Evolutionary conservation across 1,284 basidiomycete species (phyloP).

Genomic region (Melanopsichium pennsylvanicum): DNA sequence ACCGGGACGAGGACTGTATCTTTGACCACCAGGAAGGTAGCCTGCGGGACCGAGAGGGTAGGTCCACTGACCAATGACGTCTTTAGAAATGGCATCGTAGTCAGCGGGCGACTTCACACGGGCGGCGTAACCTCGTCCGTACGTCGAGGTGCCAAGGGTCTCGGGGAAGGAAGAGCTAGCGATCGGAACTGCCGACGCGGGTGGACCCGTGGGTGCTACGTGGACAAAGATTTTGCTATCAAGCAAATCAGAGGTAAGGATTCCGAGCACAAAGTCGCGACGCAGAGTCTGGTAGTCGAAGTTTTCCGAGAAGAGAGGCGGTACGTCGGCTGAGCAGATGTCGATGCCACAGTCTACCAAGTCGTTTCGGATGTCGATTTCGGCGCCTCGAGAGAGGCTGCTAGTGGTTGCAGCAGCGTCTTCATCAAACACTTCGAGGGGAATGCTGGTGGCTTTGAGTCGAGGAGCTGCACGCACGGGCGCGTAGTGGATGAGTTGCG

Average conservation of each 20-base stretch:
- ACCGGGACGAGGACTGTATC: constrained; percentile 38
- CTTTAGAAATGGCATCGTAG: constrained; percentile 70
- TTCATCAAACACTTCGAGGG: constrained; percentile 56
- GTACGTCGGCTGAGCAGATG: constrained; percentile 79
- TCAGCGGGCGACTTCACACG: constrained; percentile 54
- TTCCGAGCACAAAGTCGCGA: constrained; percentile 92
- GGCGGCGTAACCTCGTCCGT: constrained; percentile 71
- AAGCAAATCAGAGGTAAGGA: constrained; percentile 91
- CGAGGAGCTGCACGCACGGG: constrained; percentile 60
- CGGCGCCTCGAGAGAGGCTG: constrained; percentile 62
- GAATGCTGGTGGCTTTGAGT: constrained; percentile 53
- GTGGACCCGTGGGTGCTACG: constrained; percentile 70
- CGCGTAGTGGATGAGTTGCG: constrained; percentile 65
- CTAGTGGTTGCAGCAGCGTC: constrained; percentile 32
- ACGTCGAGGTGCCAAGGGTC: constrained; percentile 75
- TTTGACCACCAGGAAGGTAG: constrained; percentile 77
- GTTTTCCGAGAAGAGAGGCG: constrained; percentile 96
- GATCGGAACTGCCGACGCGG: constrained; percentile 28
- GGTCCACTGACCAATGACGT: constrained; percentile 89
- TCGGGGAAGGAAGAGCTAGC: constrained; percentile 74
- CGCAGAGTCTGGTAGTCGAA: constrained; percentile 95
- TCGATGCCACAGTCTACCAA: constrained; percentile 78
- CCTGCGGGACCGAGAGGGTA: constrained; percentile 94
- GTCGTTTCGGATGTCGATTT: constrained; percentile 84
- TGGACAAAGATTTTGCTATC: constrained; percentile 94